Conservation (phyloP, 768 basidiomycete species). For the Kwoniella botswanensis region DNA sequence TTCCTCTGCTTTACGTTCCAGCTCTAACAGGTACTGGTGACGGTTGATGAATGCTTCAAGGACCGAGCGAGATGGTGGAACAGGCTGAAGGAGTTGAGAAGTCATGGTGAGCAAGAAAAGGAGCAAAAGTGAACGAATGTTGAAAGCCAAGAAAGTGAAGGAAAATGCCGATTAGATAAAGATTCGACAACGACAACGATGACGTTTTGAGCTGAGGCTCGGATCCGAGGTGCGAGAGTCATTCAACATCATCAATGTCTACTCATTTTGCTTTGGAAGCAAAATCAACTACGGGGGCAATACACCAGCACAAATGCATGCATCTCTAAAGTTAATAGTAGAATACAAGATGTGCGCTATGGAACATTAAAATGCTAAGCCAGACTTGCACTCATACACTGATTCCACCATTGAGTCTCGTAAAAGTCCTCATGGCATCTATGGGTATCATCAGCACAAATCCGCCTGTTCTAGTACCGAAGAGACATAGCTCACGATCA, state of each 20-base stretch:
- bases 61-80: slow-evolving; percentile 24
- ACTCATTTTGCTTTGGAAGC: too few species aligned
- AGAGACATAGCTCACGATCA: slow-evolving; percentile 32
- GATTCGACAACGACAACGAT: background rate
- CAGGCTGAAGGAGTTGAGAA: slow-evolving; percentile 26
- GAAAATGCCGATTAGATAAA: too few species aligned
- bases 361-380: too few species aligned
- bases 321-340: too few species aligned
- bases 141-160: background rate
- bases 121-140: background rate
- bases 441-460: background rate
- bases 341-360: too few species aligned
- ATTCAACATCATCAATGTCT: too few species aligned
- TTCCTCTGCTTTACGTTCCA: slow-evolving; percentile 83
- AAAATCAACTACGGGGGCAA: too few species aligned
- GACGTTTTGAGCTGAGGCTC: background rate
- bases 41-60: slow-evolving; percentile 49
- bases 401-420: background rate
- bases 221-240: background rate
- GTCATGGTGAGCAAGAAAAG: background rate
- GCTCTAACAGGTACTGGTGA: slow-evolving; percentile 64
- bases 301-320: too few species aligned
- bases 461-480: too few species aligned
- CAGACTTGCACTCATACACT: background rate
- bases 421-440: slow-evolving; percentile 1